Base-by-base conservation (phyloP, 805 yeast species). In the Metschnikowia picachoensis region DNA sequence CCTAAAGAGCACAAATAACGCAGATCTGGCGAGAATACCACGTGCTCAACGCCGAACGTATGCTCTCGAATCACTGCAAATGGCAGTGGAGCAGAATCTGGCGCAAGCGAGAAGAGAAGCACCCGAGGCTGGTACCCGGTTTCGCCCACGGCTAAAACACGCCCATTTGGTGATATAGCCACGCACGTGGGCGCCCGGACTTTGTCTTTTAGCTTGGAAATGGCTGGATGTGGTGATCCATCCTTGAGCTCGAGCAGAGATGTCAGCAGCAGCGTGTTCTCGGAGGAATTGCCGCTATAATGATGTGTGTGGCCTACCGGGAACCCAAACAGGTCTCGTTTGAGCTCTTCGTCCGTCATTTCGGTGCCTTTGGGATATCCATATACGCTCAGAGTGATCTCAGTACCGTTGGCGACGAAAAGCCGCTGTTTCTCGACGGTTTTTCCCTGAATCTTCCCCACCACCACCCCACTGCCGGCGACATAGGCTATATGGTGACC, bases 101-200 rank as follows among this genome's bases (percentile, higher is more conserved):
- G 68, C 0, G 83, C 82, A 13, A 82, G 62, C 2, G 87, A 80
- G 56, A 74, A 84, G 12, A 84, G 53, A 16, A 83, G 62, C 2
- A 85, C 72, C 15, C 90, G 67, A 1, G 92, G 92, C 51, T 75
- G 79, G 50, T 81, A 82, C 0, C 91, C 91, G 0, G 74, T 61
- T 57, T 85, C 92, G 2, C 92, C 92, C 13, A 83, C 78, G 0
- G 89, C 89, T 25, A 85, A 60, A 4, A 79, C 53, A 37, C 62
- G 69, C 33, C 68, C 72, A 57, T 79, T 77, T 0, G 85, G 79
- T 0, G 87, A 75, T 5, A 83, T 63, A 2, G 82, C 77, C n/a
- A 83, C 58, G 48, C 86, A 79, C 38, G 73, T 73, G 32, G 82
- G 75, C 0, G 78, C 69, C 46, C 83, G 66, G 29, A 81, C 77